Percentiles rank a stretch among this genome's conserved stretches.
These are phyloP conservation scores for Cryptococcus wingfieldii DNA, from an alignment of 1,284 basidiomycete species.

Conservation along the genomic window DNA sequence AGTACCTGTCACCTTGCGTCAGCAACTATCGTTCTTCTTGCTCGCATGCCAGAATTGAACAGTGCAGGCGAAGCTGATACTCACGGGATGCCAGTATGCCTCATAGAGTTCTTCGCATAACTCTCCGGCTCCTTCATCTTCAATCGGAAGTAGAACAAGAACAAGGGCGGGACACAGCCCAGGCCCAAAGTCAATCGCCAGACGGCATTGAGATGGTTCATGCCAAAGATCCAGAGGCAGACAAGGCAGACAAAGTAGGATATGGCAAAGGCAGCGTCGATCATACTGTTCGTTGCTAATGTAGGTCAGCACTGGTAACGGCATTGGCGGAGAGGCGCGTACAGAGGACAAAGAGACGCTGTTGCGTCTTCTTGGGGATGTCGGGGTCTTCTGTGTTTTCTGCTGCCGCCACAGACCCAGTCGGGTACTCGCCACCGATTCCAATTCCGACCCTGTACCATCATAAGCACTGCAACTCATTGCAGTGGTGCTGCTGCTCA, in stretches of 20 bases:
- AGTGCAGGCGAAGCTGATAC: neutral
- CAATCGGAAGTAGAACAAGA: constrained; percentile 78
- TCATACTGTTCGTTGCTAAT: constrained; percentile 65
- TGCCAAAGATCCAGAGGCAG: constrained; percentile 79
- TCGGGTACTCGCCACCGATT: constrained; percentile 81
- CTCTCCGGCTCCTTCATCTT: constrained; percentile 61
- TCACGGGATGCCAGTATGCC: constrained; percentile 52
- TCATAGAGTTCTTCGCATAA: constrained; percentile 59
- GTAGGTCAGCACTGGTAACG: neutral
- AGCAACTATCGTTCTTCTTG: constrained; percentile 4
- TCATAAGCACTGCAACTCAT: neutral
- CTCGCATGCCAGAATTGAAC: neutral
- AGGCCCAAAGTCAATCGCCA: constrained; percentile 89
- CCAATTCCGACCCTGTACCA: constrained; percentile 54
- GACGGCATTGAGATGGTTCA: constrained; percentile 72
- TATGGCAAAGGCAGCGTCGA: constrained; percentile 70
- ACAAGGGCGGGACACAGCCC: constrained; percentile 72
- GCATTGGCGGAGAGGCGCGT: constrained; percentile 38
- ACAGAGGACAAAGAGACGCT: constrained; percentile 79
- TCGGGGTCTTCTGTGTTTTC: constrained; percentile 75
- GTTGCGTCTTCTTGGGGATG: constrained; percentile 70
- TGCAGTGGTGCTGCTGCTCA: constrained; percentile 31
- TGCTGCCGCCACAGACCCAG: constrained; percentile 83
- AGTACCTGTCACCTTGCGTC: constrained; percentile 55
- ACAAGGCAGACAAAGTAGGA: constrained; percentile 75